Evolutionary conservation across 2,329 filamentous ascomycete genomes (phyloP), one percentile per base, ranked within the genome.

Genomic region (Lachnellula subtilissima): DNA sequence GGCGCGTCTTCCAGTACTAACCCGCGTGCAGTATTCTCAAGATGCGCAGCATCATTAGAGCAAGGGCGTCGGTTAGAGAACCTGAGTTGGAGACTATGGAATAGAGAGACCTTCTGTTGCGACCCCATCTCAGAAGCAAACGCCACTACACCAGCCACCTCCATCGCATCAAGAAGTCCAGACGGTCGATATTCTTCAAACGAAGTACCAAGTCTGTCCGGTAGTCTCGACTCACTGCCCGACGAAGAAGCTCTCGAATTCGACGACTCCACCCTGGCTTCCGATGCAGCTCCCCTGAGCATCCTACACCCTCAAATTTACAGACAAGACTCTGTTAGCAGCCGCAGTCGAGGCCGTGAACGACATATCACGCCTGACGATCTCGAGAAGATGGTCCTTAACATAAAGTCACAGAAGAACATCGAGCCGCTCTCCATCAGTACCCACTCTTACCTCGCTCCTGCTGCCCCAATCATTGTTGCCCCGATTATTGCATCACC

Each of bases 41-140:
- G 91, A 75, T 96, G 93, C 74, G 91, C 91, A 70, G 90, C 94
- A 69, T 94, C 92, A 52, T 87, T 97, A 71, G 90, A 96, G 71
- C 89, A 97, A 74, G 94, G 94, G 55, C 86, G 90, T 70, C 82
- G 94, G 69, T 79, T 97, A 70, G 94, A 97, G 73, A 97, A 99
- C 76, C 79, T 99, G 61, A 95, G 89, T 71, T 97, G 94, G 94
- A 81, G 94, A 67, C 77, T 97, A 59, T 97, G 92, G 93, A 95
- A 91, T 67, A 83, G 91, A 67, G 92, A 97, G 71, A 93, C 89
- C 11, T 91, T 96, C 67, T 96, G 92, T 74, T 92, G 88, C 73
- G 87, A 89, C 60, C 81, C 81, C 40, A 78, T 80, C 57, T 78
- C 80, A 64, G 77, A 79, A 65, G 74, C 75, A 25, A 75, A 79